Conservation (phyloP, 192 early-diverging fungal species). For the Podila clonocystis region DNA sequence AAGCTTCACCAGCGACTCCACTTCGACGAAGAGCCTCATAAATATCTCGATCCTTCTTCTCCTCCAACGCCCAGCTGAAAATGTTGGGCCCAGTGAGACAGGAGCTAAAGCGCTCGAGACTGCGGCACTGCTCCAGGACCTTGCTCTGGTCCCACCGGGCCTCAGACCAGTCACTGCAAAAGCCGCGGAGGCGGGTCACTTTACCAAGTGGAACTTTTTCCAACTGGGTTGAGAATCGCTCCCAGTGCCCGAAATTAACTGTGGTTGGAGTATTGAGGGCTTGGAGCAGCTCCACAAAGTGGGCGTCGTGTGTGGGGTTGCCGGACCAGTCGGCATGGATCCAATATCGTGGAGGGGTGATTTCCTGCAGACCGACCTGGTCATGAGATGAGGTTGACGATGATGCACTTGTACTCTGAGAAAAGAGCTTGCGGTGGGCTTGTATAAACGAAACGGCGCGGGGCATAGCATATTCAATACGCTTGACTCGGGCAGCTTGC, state of each 20-base stretch:
- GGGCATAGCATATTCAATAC: constrained; percentile 7
- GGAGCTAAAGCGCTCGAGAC: constrained; percentile 18
- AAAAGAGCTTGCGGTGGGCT: constrained; percentile 7
- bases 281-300: constrained; percentile 9
- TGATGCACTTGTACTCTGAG: background rate
- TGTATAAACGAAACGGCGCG: constrained; percentile 9
- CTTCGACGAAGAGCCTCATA: background rate
- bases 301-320: background rate
- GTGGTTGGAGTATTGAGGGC: constrained; percentile 6
- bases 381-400: background rate
- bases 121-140: constrained; percentile 19
- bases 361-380: constrained; percentile 9
- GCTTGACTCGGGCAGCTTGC: constrained; percentile 3
- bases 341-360: constrained; percentile 12
- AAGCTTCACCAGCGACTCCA: background rate
- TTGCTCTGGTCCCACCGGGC: constrained; percentile 6
- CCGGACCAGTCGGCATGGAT: constrained; percentile 2
- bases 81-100: background rate
- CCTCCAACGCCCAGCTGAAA: constrained; percentile 28
- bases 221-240: background rate
- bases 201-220: background rate
- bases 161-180: constrained; percentile 14
- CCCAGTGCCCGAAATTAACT: constrained; percentile 22
- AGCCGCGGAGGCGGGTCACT: constrained; percentile 12
- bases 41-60: constrained; percentile 9